These are phyloP conservation scores for Ascochyta viciae-villosae DNA, from an alignment of 2,329 filamentous ascomycete species.

Conservation along the genomic window DNA sequence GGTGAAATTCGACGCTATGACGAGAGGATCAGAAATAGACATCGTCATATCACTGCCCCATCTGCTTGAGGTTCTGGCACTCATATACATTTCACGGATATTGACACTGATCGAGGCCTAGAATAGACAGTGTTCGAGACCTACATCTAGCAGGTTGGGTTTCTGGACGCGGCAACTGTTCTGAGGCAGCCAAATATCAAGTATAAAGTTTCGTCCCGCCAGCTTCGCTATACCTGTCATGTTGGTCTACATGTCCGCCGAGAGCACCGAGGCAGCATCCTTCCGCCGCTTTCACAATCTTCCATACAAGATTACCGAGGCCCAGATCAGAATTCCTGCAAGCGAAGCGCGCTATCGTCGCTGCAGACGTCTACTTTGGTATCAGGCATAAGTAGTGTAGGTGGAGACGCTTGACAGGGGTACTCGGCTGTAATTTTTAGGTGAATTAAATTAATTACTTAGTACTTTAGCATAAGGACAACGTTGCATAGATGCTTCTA, in stretches of 20 bases:
- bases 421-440: no score
- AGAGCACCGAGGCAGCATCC: neutral
- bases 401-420: no score
- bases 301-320: neutral
- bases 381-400: no score
- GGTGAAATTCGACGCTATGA: neutral
- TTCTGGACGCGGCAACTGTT: neutral
- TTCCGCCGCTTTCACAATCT: neutral
- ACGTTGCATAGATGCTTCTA: no score
- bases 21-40: neutral
- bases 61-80: neutral
- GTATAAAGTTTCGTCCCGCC: neutral
- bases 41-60: neutral
- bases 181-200: neutral
- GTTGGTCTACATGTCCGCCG: neutral
- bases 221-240: constrained; percentile 7
- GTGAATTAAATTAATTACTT: no score
- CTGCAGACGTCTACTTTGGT: no score
- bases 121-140: neutral
- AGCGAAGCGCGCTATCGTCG: no score
- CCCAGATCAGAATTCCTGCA: neutral
- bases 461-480: no score
- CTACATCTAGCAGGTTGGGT: neutral
- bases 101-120: neutral
- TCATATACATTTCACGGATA: neutral